Percentiles rank a stretch among this genome's conserved stretches.
These are phyloP conservation scores for Conticribra weissflogii DNA, from an alignment of 108 stramenopile genomes.

Conservation along the genomic window DNA sequence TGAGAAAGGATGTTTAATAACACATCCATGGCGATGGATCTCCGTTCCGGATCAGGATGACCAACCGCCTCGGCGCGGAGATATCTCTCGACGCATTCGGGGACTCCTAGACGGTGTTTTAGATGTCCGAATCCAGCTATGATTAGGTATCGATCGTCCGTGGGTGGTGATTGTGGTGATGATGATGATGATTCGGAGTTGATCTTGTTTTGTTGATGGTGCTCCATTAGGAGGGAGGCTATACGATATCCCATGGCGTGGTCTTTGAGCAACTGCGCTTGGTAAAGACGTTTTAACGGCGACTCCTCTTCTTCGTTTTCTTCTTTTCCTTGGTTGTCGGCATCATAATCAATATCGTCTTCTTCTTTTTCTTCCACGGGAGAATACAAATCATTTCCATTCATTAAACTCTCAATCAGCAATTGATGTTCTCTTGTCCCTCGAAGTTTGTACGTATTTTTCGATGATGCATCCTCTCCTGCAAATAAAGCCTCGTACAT, in stretches of 20 bases:
- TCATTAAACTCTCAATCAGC: slow-evolving; percentile 41
- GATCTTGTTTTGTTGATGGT: slow-evolving; percentile 4
- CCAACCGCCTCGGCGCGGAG: slow-evolving; percentile 13
- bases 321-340: slow-evolving; percentile 6
- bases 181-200: neutral
- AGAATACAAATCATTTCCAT: slow-evolving; percentile 36
- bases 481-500: slow-evolving; percentile 38
- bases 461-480: neutral
- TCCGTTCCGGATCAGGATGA: slow-evolving; percentile 2
- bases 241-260: slow-evolving; percentile 70
- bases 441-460: slow-evolving; percentile 6
- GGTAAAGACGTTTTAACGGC: slow-evolving; percentile 31
- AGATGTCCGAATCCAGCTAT: slow-evolving; percentile 42
- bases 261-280: slow-evolving; percentile 79
- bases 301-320: slow-evolving; percentile 2
- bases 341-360: no score
- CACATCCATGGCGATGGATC: slow-evolving; percentile 26
- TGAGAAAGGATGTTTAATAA: no score
- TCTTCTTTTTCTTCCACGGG: neutral
- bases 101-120: slow-evolving; percentile 40
- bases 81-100: slow-evolving; percentile 31
- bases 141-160: slow-evolving; percentile 29
- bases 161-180: no score
- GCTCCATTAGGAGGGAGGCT: slow-evolving; percentile 36
- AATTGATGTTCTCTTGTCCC: slow-evolving; percentile 34